A percentile compares a stretch with the other conserved stretches of the same genome.
Conservation (phyloP, 352 stramenopile species). For the Globisporangium nagaii region DNA sequence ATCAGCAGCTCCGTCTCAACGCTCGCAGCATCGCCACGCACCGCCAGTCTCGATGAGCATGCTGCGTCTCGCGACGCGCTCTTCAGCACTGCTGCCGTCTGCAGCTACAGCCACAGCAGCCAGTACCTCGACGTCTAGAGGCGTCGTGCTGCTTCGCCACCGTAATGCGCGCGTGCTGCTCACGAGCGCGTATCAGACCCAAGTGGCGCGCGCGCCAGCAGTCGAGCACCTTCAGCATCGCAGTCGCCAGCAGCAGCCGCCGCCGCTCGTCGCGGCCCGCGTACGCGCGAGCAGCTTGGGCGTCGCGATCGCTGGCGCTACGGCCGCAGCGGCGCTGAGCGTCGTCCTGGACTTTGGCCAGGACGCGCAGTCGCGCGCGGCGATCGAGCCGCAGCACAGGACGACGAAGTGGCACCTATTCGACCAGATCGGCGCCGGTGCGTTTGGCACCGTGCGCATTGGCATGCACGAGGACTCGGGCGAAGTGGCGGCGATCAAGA, state of each 20-base stretch:
- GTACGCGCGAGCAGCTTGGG: constrained; percentile 20
- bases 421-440: constrained; percentile 64
- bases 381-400: constrained; percentile 21
- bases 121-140: background rate
- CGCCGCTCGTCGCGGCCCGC: background rate
- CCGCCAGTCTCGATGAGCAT: background rate
- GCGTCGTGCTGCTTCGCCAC: background rate
- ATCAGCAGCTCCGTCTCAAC: background rate
- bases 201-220: background rate
- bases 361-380: constrained; percentile 28
- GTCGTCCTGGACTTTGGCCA: constrained; percentile 28
- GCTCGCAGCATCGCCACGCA: background rate
- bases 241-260: background rate
- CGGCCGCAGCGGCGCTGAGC: constrained; percentile 42
- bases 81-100: background rate
- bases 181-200: constrained; percentile 9
- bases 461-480: constrained; percentile 64
- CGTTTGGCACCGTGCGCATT: constrained; percentile 66
- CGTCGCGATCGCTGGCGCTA: constrained; percentile 41
- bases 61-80: constrained; percentile 1
- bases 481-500: constrained; percentile 70
- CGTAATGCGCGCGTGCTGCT: constrained; percentile 7
- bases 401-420: constrained; percentile 46
- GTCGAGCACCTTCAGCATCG: no score
- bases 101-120: background rate